Evolutionary conservation across 2,329 filamentous ascomycete genomes (phyloP), one percentile per base, ranked within the genome.

Genomic region (Colletotrichum agaves): DNA sequence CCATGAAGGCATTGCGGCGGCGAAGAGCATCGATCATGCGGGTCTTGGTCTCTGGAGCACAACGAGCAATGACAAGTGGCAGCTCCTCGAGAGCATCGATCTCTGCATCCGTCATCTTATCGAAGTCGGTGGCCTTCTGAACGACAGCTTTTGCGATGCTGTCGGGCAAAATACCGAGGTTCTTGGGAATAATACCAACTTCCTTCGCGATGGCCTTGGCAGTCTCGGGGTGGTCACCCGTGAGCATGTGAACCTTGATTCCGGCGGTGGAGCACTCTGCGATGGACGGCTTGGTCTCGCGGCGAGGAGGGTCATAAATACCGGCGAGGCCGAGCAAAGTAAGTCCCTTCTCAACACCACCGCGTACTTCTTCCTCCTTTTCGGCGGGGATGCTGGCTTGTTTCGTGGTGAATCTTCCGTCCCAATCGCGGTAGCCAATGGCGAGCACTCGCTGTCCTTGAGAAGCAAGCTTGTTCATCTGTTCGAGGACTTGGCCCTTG

Each of bases 1-100:
- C 93, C 77, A 91, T 93, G 78, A 92, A 95, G 19, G 87, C 86
- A 21, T 87, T 85, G 44, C 93, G 90, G 15, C 93, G 88, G 71
- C 94, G 92, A 15, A 97, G 86, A 5, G 93, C 93, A 72, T 94
- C 92, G 58, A 97, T 94, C 93, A 97, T 97, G 67, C 93, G 90
- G 4, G 93, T 93, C 80, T 97, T 97, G 43, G 93, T 97, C 67
- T 92, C 88, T 0, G 94, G 93, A 1, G 92, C 91, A 75, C 93
- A 97, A 41, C 93, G 90, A 41, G 93, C 93, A 68, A 97, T 90
- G 8, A 97, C 93, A 1, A 95, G 83, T 2, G 93, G 93, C 2
- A 97, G 82, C 44, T 93, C 88, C 4, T 91, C 89, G 15, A 97
- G 82, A 0, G 84, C 83, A 71, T 97, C 93, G 61, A 97, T 92